Evolutionary conservation across 441 rosid species (phyloP), one percentile per base, ranked within the genome.

Genomic region (Lepidium campestre): DNA sequence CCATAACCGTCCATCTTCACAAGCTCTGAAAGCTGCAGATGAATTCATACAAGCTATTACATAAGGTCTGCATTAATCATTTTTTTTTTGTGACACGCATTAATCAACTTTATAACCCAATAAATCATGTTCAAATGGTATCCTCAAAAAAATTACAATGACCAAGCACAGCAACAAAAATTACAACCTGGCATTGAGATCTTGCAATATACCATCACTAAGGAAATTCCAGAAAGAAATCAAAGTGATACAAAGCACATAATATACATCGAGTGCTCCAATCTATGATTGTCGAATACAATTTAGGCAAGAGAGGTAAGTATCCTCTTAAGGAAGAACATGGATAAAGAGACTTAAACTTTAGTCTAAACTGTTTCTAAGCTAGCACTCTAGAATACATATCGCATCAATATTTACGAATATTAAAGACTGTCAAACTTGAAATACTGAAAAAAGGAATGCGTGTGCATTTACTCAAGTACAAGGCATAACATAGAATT

Each of bases 1-100:
- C 95, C 79, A 55, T 96, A 96, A 60, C 98, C 98, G 56, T 93
- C 97, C 79, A 93, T 86, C 68, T 85, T 96, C 81, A 93, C 96
- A 77, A 96, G 97, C 85, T 96, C 99, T 37, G 97, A 89, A 79
- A 96, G 78, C 98, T 96, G 93, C 79, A 78, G 61, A 70, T 25
- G 52, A 81, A 66, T 61, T 70, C 40, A 72, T 52, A 50, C 55
- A 75, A 62, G 45, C 45, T 58, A 46, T 66, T 66, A 73, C 22
- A 44, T 59, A 59, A 42, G 54, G 18, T 59, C 56, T 52, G 14
- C 19, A 65, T 25, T 52, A 53, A 58, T 36, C 50, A 36, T n/a
- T n/a, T n/a, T n/a, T n/a, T n/a, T n/a, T n/a, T n/a, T n/a, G n/a
- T n/a, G n/a, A n/a, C n/a, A n/a, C n/a, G 14, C 19, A 65, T 25